A percentile compares a stretch with the other conserved stretches of the same genome.
Conservation (phyloP, 2,329 filamentous ascomycete genomes). For the Chalaropsis thielavioides region DNA sequence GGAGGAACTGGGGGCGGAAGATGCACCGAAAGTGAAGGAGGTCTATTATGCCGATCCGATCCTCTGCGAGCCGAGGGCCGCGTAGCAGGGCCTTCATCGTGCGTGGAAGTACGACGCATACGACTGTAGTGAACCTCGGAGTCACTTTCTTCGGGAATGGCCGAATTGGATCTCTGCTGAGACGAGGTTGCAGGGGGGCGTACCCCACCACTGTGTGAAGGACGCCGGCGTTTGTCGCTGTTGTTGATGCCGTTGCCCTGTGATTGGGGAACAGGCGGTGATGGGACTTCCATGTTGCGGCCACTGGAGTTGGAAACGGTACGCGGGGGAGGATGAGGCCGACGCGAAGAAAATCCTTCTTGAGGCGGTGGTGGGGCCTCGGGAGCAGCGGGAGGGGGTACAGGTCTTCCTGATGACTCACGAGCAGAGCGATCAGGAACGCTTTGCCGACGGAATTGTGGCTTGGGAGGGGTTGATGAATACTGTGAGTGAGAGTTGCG, state of each 20-base stretch:
- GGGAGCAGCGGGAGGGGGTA: background rate
- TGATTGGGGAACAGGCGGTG: constrained; percentile 3
- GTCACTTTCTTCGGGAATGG: constrained; percentile 9
- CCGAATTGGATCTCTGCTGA: constrained; percentile 10
- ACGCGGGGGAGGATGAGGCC: constrained; percentile 5
- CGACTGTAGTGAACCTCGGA: background rate
- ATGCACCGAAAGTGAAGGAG: background rate
- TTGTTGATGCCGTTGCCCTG: background rate
- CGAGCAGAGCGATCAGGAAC: background rate
- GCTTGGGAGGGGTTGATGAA: constrained; percentile 4
- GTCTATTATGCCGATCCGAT: background rate
- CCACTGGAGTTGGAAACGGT: constrained; percentile 8
- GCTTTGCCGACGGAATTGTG: constrained; percentile 7
- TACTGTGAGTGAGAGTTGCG: constrained; percentile 4
- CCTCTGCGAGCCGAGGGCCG: background rate
- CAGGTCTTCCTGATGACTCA: constrained; percentile 2
- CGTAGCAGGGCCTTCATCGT: constrained; percentile 1
- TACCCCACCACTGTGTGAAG: constrained; percentile 2
- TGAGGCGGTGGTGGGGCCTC: background rate
- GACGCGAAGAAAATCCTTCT: background rate
- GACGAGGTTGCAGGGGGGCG: constrained; percentile 7
- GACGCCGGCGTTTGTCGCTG: constrained; percentile 9
- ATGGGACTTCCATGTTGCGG: background rate
- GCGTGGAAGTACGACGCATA: background rate
- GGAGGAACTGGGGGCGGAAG: background rate